phyloP scores from a whole-genome alignment of 2,329 filamentous ascomycete genomes.

The Magnaporthiopsis poae region DNA sequence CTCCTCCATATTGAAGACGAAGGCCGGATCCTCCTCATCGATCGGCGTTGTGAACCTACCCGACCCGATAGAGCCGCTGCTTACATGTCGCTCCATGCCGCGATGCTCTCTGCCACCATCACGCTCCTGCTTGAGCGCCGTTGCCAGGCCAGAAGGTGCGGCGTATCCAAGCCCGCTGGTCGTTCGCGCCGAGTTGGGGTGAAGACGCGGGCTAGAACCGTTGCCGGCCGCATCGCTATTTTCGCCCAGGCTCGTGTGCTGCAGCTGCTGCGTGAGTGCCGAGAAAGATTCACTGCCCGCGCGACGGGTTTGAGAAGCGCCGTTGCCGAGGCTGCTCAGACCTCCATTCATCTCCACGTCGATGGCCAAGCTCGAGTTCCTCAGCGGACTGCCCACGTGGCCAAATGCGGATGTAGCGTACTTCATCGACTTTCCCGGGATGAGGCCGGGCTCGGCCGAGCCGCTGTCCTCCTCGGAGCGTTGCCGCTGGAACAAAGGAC shows the following conservation, averaged over 20 bases:
- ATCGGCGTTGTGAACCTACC: conserved; percentile 55
- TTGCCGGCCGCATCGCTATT: conserved; percentile 20
- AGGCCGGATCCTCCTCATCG: conserved; percentile 54
- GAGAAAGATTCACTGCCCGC: conserved; percentile 44
- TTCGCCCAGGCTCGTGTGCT: conserved; percentile 46
- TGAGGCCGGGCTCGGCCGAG: conserved; percentile 27
- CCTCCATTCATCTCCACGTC: conserved; percentile 22
- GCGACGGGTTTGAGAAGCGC: conserved; percentile 17
- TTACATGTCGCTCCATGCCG: conserved; percentile 47
- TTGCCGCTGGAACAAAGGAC: conserved; percentile 43
- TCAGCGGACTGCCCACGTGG: conserved; percentile 55
- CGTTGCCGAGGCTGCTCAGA: conserved; percentile 21
- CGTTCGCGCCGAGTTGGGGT: conserved; percentile 36
- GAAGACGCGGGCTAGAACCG: conserved; percentile 38
- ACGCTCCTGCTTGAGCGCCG: conserved; percentile 9
- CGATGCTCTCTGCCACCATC: conserved; percentile 31
- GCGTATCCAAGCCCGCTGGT: conserved; percentile 27
- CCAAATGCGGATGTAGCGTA: conserved; percentile 49
- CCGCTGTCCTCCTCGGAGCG: conserved; percentile 46
- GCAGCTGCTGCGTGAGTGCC: conserved; percentile 52
- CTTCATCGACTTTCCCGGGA: conserved; percentile 25
- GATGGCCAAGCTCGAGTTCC: conserved; percentile 52
- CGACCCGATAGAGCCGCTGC: conserved; percentile 48
- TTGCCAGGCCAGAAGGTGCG: neutral
- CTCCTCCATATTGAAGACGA: conserved; percentile 58